Evolutionary conservation across 2,329 filamentous ascomycete genomes (phyloP).

Genomic region (Nigrograna mackinnonii): DNA sequence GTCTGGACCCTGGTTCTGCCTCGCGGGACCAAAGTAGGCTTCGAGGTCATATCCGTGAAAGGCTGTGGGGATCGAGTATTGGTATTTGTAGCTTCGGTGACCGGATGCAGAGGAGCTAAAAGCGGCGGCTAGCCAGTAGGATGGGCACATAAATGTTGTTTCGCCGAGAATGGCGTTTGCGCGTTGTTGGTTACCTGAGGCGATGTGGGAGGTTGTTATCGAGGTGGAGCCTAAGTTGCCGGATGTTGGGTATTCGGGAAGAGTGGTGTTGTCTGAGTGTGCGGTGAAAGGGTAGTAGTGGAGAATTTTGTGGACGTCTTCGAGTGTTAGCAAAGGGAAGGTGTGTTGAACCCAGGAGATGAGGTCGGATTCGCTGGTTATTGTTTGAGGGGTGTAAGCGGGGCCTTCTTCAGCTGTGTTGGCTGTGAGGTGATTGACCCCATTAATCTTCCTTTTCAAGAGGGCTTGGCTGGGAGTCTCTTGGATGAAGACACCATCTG

Average conservation of each 20-base stretch:
- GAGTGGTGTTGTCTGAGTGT: conserved; percentile 18
- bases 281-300: conserved; percentile 38
- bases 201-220: conserved; percentile 53
- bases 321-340: conserved; percentile 34
- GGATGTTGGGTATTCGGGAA: conserved; percentile 32
- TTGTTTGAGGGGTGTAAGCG: conserved; percentile 47
- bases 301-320: conserved; percentile 44
- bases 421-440: conserved; percentile 35
- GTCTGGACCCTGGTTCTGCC: conserved; percentile 10
- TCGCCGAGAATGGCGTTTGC: conserved; percentile 59
- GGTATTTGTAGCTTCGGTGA: conserved; percentile 15
- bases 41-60: conserved; percentile 17
- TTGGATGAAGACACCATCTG: conserved; percentile 46
- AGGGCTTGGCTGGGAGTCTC: conserved; percentile 44
- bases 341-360: conserved; percentile 48
- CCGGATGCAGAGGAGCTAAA: conserved; percentile 24
- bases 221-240: conserved; percentile 47
- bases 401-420: conserved; percentile 58
- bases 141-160: conserved; percentile 59
- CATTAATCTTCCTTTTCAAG: conserved; percentile 40
- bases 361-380: conserved; percentile 48
- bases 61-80: conserved; percentile 22
- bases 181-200: conserved; percentile 59
- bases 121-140: conserved; percentile 59
- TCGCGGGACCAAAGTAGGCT: conserved; percentile 20